Base-by-base conservation (phyloP, 345 rosid species). In the Physaria fendleri region DNA sequence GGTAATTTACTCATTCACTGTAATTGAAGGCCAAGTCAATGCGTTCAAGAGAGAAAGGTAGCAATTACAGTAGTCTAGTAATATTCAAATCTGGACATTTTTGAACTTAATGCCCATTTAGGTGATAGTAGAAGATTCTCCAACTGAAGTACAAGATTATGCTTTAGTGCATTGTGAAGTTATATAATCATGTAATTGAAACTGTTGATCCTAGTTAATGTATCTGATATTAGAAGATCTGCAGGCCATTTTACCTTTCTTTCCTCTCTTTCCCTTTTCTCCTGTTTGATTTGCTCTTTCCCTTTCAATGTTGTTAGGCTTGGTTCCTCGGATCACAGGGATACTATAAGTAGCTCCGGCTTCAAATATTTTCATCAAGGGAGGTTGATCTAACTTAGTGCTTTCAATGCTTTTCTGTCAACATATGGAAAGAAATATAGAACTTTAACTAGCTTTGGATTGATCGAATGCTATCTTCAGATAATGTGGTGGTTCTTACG, bases 381-480 rank as follows among this genome's bases (percentile, higher is more conserved):
- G 21, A 17, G 51, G 46, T 18, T 5, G 1, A 39, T 42, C 16
- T 18, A 42, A 22, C 33, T 29, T 8, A 20, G 37, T 45, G 58
- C 20, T 29, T 44, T 47, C 33, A 22, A 44, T 5, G 38, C 8
- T 29, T 48, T 38, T 56, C 42, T 12, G n/a, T 57, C 24, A 34
- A 44, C 46, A 68, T 23, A 43, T 42, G 60, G 53, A 35, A 59
- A 16, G 35, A 14, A 60, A 37, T 2, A 30, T n/a, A 47, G 38
- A 51, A 52, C 41, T 25, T 34, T n/a, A 52, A 34, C 16, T 52
- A 35, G 33, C 62, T 28, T 69, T 69, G 74, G 69, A 62, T 41
- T 62, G 59, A 62, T 54, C 37, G 21, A 41, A 55, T 29, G 22
- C 11, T 17, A 47, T 47, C 64, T 56, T 29, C 67, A 30, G 45